phyloP scores from a whole-genome alignment of 345 rosid genomes.

The Citrus sp. region DNA sequence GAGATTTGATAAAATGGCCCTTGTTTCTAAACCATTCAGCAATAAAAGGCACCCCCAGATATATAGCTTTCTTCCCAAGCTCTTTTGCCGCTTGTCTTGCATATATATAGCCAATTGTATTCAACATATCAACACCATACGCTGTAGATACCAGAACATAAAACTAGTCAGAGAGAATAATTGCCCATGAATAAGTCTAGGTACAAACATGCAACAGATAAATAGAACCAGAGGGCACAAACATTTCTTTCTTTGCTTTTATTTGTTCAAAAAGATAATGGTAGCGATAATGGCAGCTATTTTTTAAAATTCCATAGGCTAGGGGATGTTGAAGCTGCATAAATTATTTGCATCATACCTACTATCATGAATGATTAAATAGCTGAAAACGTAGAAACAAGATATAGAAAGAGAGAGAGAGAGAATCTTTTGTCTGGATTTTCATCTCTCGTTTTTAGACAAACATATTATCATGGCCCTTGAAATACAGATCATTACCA shows the following conservation, averaged over 20 bases:
- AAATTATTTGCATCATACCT: neutral
- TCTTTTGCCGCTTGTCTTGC: slow-evolving; percentile 94
- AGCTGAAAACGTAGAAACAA: neutral
- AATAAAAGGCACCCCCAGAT: slow-evolving; percentile 82
- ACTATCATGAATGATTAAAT: neutral
- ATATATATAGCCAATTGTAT: slow-evolving; percentile 91
- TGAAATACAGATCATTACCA: slow-evolving; percentile 38
- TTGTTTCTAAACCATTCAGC: slow-evolving; percentile 99
- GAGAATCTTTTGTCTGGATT: neutral
- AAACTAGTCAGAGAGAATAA: slow-evolving; percentile 8
- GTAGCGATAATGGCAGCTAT: neutral
- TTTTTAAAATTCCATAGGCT: neutral
- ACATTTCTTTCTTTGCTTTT: neutral
- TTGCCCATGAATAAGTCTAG: neutral
- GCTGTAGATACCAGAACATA: slow-evolving; percentile 46
- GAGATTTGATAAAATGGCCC: slow-evolving; percentile 92
- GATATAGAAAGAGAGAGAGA: neutral
- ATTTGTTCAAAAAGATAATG: neutral
- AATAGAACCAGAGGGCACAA: slow-evolving; percentile 14
- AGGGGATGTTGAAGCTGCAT: neutral
- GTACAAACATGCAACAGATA: neutral
- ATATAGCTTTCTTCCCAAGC: slow-evolving; percentile 86
- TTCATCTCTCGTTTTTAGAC: neutral
- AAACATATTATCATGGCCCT: neutral
- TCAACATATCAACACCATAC: slow-evolving; percentile 91